These are phyloP conservation scores for Platismatia glauca DNA, from an alignment of 495 filamentous ascomycete species.

Conservation along the genomic window DNA sequence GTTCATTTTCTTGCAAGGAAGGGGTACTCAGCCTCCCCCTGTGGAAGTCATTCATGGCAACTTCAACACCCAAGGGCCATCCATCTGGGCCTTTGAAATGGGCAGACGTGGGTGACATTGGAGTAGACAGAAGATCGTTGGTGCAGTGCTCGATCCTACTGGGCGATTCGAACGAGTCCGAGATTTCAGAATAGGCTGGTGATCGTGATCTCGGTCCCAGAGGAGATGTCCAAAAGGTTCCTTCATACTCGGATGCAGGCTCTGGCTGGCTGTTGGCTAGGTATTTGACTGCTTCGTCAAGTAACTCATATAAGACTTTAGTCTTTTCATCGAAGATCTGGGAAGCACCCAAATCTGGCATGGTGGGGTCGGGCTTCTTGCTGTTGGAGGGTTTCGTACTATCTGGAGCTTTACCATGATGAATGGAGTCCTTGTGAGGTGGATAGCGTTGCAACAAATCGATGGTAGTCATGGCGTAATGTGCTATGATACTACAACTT, in stretches of 20 bases:
- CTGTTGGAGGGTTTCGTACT: not conserved
- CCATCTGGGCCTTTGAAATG: not conserved
- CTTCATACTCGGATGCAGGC: not conserved
- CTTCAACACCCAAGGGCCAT: slow-evolving; percentile 3
- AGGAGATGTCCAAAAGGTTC: not conserved
- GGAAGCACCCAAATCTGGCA: not conserved
- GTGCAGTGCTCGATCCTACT: not conserved
- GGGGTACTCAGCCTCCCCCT: slow-evolving; percentile 6
- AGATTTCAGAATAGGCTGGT: not conserved
- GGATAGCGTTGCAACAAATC: not conserved
- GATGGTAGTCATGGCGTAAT: not conserved
- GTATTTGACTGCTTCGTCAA: not conserved
- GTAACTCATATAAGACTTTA: not conserved
- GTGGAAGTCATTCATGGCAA: slow-evolving; percentile 4
- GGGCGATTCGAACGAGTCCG: not conserved
- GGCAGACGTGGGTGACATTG: not conserved
- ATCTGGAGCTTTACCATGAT: not conserved
- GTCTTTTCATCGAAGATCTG: not conserved
- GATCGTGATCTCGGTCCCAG: not conserved
- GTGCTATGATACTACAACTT: not conserved
- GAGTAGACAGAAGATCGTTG: not conserved
- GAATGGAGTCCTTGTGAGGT: not conserved
- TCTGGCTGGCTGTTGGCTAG: not conserved
- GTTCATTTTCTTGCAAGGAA: not conserved
- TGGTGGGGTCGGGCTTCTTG: not conserved